Percentiles rank a stretch among this genome's conserved stretches.
These are phyloP conservation scores for Globisporangium perplexum DNA, from an alignment of 352 stramenopile species.

Conservation along the genomic window DNA sequence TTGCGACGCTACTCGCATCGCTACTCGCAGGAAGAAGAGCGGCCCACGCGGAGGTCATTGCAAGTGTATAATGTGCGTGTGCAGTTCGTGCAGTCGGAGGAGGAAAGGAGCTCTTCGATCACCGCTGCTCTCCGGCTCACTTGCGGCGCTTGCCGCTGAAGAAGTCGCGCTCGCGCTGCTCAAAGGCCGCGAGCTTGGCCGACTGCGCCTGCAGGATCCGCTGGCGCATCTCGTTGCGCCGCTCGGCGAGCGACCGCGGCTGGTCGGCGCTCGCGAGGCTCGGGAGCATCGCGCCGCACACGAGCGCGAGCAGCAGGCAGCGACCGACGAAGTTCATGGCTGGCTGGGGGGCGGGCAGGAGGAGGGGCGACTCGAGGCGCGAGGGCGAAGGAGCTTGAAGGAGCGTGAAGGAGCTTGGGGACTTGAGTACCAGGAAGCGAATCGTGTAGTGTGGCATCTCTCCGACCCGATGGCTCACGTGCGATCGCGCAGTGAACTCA, in stretches of 20 bases:
- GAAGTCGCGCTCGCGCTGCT: slow-evolving; percentile 18
- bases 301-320: slow-evolving; percentile 11
- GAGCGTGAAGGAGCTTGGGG: neutral
- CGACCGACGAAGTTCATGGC: slow-evolving; percentile 10
- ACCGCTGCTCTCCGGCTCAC: slow-evolving; percentile 1
- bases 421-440: neutral
- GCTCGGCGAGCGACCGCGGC: slow-evolving; percentile 18
- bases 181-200: slow-evolving; percentile 14
- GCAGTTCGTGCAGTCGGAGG: too few relatives aligned
- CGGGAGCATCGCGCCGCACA: slow-evolving; percentile 9
- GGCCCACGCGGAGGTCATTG: too few relatives aligned
- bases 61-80: too few relatives aligned
- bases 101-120: too few relatives aligned
- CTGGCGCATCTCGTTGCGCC: slow-evolving; percentile 13
- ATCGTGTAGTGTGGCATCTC: neutral
- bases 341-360: neutral
- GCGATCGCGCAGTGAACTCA: too few relatives aligned
- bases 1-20: slow-evolving; percentile 17
- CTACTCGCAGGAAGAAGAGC: too few relatives aligned
- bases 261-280: neutral
- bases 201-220: slow-evolving; percentile 17
- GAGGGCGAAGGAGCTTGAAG: neutral
- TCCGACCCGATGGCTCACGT: too few relatives aligned
- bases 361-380: too few relatives aligned
- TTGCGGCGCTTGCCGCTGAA: slow-evolving; percentile 20